These are phyloP conservation scores for Daldinia eschscholtzii DNA, from an alignment of 2,329 filamentous ascomycete genomes.

Conservation along the genomic window DNA sequence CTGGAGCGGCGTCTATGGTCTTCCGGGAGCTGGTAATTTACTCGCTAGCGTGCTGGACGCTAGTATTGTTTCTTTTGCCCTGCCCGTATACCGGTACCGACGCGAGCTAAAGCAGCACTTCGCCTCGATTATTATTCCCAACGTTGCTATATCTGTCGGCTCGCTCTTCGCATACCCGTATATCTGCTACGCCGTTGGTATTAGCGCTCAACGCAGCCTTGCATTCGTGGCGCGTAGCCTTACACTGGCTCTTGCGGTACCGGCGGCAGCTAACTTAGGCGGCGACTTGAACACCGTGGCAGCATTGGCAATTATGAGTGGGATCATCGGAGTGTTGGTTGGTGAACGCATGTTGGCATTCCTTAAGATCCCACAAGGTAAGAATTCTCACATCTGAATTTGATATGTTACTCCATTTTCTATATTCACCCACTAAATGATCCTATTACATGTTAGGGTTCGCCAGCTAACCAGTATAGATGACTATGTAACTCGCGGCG, in stretches of 20 bases:
- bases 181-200: constrained; percentile 67
- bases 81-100: constrained; percentile 73
- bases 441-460: not conserved
- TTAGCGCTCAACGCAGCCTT: constrained; percentile 63
- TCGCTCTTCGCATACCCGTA: constrained; percentile 70
- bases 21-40: constrained; percentile 69
- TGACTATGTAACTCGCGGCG: constrained; percentile 73
- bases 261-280: constrained; percentile 67
- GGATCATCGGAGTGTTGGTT: constrained; percentile 69
- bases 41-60: constrained; percentile 68
- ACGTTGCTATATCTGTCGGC: constrained; percentile 62
- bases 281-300: constrained; percentile 69
- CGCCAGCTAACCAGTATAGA: constrained; percentile 53
- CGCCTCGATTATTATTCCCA: constrained; percentile 66
- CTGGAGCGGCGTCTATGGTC: constrained; percentile 56
- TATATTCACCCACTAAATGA: no score
- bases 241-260: constrained; percentile 71
- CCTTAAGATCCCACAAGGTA: constrained; percentile 67
- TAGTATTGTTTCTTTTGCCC: constrained; percentile 68
- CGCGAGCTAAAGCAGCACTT: constrained; percentile 67
- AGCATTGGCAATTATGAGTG: constrained; percentile 69
- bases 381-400: constrained; percentile 6
- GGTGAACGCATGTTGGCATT: constrained; percentile 62
- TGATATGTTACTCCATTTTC: no score
- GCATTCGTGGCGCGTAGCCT: constrained; percentile 69